phyloP scores from a whole-genome alignment of 1,139 yeast genomes.

The Candida glucosophila region DNA sequence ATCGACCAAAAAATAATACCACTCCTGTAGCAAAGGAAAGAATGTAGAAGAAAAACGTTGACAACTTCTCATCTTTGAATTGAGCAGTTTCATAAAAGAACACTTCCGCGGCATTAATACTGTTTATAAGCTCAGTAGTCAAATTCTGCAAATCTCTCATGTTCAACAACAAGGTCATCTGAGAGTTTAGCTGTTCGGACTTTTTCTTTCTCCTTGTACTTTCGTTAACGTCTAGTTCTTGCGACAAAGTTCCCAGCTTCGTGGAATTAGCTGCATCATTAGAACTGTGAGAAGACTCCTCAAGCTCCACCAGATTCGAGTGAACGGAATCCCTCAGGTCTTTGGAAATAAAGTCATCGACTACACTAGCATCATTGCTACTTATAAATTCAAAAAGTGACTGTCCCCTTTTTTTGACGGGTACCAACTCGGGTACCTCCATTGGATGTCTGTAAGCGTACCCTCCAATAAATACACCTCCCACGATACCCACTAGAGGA shows the following conservation, averaged over 20 bases:
- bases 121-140: constrained; percentile 46
- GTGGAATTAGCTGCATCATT: too few species aligned
- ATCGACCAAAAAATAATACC: constrained; percentile 48
- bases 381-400: constrained; percentile 43
- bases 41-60: constrained; percentile 46
- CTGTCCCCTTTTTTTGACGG: constrained; percentile 46
- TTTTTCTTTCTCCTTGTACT: constrained; percentile 11
- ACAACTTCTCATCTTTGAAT: constrained; percentile 59
- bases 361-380: constrained; percentile 29
- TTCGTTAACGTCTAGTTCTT: constrained; percentile 1
- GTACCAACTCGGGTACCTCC: constrained; percentile 31
- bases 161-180: constrained; percentile 40
- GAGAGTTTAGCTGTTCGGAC: constrained; percentile 21
- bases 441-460: constrained; percentile 66
- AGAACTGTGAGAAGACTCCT: constrained; percentile 7
- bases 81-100: constrained; percentile 60
- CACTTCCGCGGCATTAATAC: constrained; percentile 45
- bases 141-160: constrained; percentile 58
- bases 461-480: constrained; percentile 62
- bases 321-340: constrained; percentile 6
- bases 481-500: constrained; percentile 51
- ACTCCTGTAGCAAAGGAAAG: constrained; percentile 24
- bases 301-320: constrained; percentile 8
- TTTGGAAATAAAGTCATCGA: constrained; percentile 15
- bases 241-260: too few species aligned